These are phyloP conservation scores for Colletotrichum sojae DNA, from an alignment of 2,329 filamentous ascomycete genomes.

Conservation along the genomic window DNA sequence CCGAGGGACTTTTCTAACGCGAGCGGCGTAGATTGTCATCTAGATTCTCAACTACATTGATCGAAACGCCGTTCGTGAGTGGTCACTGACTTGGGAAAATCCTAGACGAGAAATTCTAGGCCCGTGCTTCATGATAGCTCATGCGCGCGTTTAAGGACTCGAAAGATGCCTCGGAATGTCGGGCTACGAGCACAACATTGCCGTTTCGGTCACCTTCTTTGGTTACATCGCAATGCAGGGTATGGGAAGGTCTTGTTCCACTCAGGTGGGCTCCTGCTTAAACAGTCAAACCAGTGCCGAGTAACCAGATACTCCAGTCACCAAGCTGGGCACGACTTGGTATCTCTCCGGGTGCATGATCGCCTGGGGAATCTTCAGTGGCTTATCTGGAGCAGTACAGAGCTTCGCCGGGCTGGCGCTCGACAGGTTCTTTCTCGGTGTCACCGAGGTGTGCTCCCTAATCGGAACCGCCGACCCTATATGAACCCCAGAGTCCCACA, in stretches of 20 bases:
- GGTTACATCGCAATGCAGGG: constrained; percentile 54
- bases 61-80: constrained; percentile 45
- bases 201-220: constrained; percentile 52
- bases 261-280: no score
- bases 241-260: constrained; percentile 2
- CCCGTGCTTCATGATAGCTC: constrained; percentile 7
- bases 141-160: constrained; percentile 60
- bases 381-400: constrained; percentile 42
- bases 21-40: constrained; percentile 56
- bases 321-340: constrained; percentile 58
- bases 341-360: constrained; percentile 50
- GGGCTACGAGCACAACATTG: constrained; percentile 55
- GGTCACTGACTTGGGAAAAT: no score
- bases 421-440: constrained; percentile 44
- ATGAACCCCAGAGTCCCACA: background rate
- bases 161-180: constrained; percentile 57
- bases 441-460: constrained; percentile 37
- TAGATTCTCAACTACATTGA: constrained; percentile 75
- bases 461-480: no score
- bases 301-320: constrained; percentile 58
- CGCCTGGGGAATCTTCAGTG: constrained; percentile 47
- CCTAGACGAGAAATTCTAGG: background rate
- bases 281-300: constrained; percentile 53
- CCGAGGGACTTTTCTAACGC: background rate
- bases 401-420: constrained; percentile 41